Percentiles rank a stretch among this genome's conserved stretches.
These are phyloP conservation scores for Phalaenopsis equestris DNA, from an alignment of 106 monocot genomes.

Conservation along the genomic window DNA sequence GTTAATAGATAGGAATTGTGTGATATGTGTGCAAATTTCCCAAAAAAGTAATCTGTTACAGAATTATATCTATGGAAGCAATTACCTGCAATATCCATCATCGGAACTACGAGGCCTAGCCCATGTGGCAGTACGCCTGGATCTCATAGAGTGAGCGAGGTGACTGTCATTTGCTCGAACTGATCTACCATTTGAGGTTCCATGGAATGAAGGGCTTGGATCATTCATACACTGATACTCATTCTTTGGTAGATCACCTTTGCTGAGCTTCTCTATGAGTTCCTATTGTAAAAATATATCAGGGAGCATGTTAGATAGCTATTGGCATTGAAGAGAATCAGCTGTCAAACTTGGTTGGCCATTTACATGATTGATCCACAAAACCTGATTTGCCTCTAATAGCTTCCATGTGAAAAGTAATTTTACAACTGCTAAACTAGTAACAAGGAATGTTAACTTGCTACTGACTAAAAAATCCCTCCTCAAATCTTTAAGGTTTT, in stretches of 20 bases:
- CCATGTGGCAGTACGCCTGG: conserved; percentile 85
- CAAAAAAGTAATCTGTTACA: background rate
- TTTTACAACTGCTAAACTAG: background rate
- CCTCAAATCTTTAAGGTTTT: background rate
- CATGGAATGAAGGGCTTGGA: conserved; percentile 54
- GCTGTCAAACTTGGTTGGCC: no score
- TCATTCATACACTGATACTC: conserved; percentile 91
- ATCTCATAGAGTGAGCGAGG: conserved; percentile 85
- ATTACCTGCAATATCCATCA: conserved; percentile 86
- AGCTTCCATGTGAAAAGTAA: background rate
- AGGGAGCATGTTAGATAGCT: background rate
- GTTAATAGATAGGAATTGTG: no score
- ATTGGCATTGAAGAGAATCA: background rate
- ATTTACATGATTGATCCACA: no score
- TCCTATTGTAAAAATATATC: conserved; percentile 42
- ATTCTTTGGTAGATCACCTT: conserved; percentile 68
- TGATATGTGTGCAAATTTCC: no score
- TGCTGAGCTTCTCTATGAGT: conserved; percentile 82
- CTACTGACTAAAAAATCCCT: no score
- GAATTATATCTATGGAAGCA: background rate
- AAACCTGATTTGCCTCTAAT: no score
- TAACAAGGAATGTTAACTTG: background rate
- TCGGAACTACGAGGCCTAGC: conserved; percentile 76
- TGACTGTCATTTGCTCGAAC: conserved; percentile 17
- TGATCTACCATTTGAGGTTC: conserved; percentile 28